These are phyloP conservation scores for Pseudisothecium myosuroides DNA, from an alignment of 225 moss, liverwort and hornwort genomes.

Conservation along the genomic window DNA sequence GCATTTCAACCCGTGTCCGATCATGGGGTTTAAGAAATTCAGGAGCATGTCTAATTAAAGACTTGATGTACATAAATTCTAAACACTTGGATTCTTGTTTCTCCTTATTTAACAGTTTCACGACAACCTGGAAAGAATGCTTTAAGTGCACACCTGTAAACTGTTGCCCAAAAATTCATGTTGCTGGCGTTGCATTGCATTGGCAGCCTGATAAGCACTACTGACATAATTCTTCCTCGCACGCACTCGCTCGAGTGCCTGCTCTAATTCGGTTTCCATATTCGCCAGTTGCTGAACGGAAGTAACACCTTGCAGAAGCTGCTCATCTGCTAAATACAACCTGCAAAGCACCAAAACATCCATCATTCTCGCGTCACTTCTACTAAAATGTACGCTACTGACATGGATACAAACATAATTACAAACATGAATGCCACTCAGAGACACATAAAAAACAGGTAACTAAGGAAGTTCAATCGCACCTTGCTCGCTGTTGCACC, in stretches of 20 bases:
- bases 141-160: conserved; percentile 8
- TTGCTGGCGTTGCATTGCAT: conserved; percentile 38
- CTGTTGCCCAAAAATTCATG: conserved; percentile 50
- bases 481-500: conserved; percentile 48
- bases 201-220: conserved; percentile 43
- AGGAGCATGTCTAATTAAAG: too few relatives aligned
- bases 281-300: conserved; percentile 47
- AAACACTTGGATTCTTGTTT: background rate
- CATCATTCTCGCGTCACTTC: background rate
- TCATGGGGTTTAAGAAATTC: background rate
- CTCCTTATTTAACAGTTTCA: background rate
- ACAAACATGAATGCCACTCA: background rate
- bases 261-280: conserved; percentile 51
- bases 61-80: background rate
- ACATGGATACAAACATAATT: background rate
- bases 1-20: too few relatives aligned
- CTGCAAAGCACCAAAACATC: background rate
- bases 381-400: background rate
- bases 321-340: conserved; percentile 44
- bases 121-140: background rate
- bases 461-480: background rate
- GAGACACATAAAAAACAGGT: background rate
- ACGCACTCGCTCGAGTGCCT: conserved; percentile 48
- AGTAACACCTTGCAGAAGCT: conserved; percentile 23
- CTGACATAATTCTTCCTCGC: conserved; percentile 39